phyloP scores from a whole-genome alignment of 768 basidiomycete genomes.

The Suillus subaureus region DNA sequence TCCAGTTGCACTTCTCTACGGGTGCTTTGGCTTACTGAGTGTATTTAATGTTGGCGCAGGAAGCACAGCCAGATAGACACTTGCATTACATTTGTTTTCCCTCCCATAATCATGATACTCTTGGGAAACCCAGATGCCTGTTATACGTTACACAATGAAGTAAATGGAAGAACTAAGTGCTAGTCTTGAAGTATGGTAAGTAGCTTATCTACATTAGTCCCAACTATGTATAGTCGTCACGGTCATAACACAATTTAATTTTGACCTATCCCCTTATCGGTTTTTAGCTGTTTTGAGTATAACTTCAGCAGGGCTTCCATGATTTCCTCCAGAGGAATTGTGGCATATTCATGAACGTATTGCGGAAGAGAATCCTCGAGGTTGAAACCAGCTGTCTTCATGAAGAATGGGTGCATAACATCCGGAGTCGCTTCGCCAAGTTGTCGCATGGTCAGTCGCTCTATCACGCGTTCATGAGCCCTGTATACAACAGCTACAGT shows the following conservation, averaged over 20 bases:
- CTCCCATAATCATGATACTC: constrained; percentile 9
- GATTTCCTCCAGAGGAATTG: constrained; percentile 80
- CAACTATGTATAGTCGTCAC: constrained; percentile 1
- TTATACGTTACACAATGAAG: background rate
- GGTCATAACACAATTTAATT: constrained; percentile 14
- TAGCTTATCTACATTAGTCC: background rate
- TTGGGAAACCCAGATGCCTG: constrained; percentile 11
- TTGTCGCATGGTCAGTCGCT: constrained; percentile 82
- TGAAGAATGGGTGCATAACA: constrained; percentile 86
- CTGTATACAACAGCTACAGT: constrained; percentile 48
- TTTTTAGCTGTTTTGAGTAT: constrained; percentile 73
- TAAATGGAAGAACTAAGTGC: background rate
- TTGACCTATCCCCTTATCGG: constrained; percentile 24
- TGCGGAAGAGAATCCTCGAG: constrained; percentile 84
- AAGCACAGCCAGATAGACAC: constrained; percentile 33
- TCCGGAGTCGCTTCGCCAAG: constrained; percentile 88
- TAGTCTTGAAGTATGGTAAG: background rate
- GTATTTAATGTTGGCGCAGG: constrained; percentile 70
- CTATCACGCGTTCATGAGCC: constrained; percentile 64
- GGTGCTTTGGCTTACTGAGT: constrained; percentile 91
- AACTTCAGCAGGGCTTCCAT: constrained; percentile 77
- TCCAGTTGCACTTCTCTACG: constrained; percentile 91
- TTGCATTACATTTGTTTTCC: constrained; percentile 4
- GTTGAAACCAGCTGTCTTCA: constrained; percentile 83
- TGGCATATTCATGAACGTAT: constrained; percentile 86